Conservation (phyloP, 768 basidiomycete species). For the Naganishia vaughanmartiniae region DNA sequence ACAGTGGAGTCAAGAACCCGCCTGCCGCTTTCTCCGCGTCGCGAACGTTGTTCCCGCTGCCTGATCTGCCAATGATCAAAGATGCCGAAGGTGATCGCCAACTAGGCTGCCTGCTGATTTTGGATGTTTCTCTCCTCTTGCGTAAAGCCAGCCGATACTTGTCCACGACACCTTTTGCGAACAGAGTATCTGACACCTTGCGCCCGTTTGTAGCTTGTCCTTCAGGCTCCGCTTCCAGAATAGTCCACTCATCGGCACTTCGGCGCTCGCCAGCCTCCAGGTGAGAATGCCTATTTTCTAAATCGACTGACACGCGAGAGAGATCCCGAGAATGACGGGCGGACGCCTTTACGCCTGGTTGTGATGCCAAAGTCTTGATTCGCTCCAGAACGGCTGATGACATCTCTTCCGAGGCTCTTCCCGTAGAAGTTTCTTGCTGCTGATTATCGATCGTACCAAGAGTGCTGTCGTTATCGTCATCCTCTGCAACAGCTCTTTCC, state of each 20-base stretch:
- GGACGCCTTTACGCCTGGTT: constrained; percentile 23
- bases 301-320: constrained; percentile 6
- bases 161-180: constrained; percentile 33
- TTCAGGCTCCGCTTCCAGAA: constrained; percentile 25
- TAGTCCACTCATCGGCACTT: constrained; percentile 29
- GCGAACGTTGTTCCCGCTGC: background rate
- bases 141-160: constrained; percentile 30
- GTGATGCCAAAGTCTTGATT: constrained; percentile 22
- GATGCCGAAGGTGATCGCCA: constrained; percentile 11
- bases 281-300: background rate
- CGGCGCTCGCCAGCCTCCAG: constrained; percentile 4
- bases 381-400: constrained; percentile 13
- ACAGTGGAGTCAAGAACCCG: constrained; percentile 9
- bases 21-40: background rate
- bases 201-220: constrained; percentile 28
- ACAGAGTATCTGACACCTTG: constrained; percentile 17
- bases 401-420: background rate
- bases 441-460: background rate
- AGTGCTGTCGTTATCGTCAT: background rate
- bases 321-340: constrained; percentile 22
- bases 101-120: constrained; percentile 7
- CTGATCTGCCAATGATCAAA: background rate
- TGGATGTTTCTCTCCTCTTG: constrained; percentile 26
- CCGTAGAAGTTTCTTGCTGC: background rate
- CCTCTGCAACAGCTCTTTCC: background rate